phyloP scores from a whole-genome alignment of 768 basidiomycete species.

The Tricholoma hemisulphureum region DNA sequence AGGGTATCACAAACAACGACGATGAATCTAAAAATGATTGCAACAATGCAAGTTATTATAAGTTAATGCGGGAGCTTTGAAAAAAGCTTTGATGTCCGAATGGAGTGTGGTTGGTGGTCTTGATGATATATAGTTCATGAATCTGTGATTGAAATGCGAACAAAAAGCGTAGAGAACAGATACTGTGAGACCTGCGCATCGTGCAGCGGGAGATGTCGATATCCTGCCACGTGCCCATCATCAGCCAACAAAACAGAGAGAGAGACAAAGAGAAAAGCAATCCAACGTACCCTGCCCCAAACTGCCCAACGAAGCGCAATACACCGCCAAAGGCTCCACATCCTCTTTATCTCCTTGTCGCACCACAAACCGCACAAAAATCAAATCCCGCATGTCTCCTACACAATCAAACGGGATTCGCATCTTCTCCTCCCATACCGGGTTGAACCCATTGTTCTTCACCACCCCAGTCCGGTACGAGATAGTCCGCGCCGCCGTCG shows the following conservation, averaged over 20 bases:
- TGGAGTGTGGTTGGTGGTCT: too few relatives aligned
- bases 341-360: conserved; percentile 63
- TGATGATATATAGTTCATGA: not conserved
- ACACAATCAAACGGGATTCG: conserved; percentile 74
- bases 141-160: conserved; percentile 27
- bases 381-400: conserved; percentile 76
- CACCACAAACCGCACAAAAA: conserved; percentile 83
- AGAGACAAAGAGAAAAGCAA: conserved; percentile 3
- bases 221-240: conserved; percentile 54
- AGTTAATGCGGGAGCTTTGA: not conserved
- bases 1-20: too few relatives aligned
- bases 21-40: too few relatives aligned
- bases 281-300: conserved; percentile 60
- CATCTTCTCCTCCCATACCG: conserved; percentile 77
- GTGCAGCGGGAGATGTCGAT: conserved; percentile 90
- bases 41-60: too few relatives aligned
- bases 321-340: conserved; percentile 69
- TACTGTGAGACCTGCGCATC: conserved; percentile 87
- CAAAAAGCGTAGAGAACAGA: conserved; percentile 91
- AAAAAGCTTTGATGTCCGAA: too few relatives aligned
- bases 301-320: conserved; percentile 73
- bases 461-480: conserved; percentile 64
- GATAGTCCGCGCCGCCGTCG: conserved; percentile 43
- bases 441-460: conserved; percentile 93
- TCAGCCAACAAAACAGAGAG: conserved; percentile 4